Conservation (phyloP, 2,329 filamentous ascomycete species). For the Pseudocercospora fijiensis region DNA sequence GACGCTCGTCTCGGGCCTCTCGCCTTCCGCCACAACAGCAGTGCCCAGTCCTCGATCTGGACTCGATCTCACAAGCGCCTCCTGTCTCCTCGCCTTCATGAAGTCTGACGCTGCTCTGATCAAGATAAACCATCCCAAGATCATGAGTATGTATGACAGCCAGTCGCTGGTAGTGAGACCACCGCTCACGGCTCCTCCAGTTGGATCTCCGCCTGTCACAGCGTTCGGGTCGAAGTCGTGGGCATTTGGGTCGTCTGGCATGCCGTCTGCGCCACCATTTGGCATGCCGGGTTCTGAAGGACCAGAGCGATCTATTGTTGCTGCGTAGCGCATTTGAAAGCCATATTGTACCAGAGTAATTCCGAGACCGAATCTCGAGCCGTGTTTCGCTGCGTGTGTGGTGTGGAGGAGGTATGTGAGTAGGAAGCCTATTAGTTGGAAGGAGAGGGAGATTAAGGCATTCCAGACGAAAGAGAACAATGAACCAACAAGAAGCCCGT, state of each 20-base stretch:
- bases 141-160: slow-evolving; percentile 91
- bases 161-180: slow-evolving; percentile 76
- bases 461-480: slow-evolving; percentile 89
- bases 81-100: slow-evolving; percentile 80
- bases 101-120: slow-evolving; percentile 94
- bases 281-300: slow-evolving; percentile 25
- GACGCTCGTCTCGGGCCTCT: slow-evolving; percentile 66
- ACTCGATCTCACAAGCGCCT: slow-evolving; percentile 88
- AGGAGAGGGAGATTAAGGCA: slow-evolving; percentile 94
- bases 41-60: slow-evolving; percentile 83
- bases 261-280: slow-evolving; percentile 43
- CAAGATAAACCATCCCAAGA: slow-evolving; percentile 96
- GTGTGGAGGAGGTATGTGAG: slow-evolving; percentile 98
- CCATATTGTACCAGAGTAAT: slow-evolving; percentile 96
- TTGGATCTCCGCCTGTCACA: slow-evolving; percentile 51
- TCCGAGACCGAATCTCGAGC: slow-evolving; percentile 87
- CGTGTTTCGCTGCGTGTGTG: slow-evolving; percentile 96
- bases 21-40: slow-evolving; percentile 82
- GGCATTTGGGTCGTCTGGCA: slow-evolving; percentile 80
- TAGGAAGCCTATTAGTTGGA: slow-evolving; percentile 94
- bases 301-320: slow-evolving; percentile 32
- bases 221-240: slow-evolving; percentile 80
- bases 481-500: slow-evolving; percentile 88
- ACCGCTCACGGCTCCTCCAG: slow-evolving; percentile 37
- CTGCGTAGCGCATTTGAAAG: slow-evolving; percentile 78